A percentile compares a stretch with the other conserved stretches of the same genome.
Conservation (phyloP, 2,329 filamentous ascomycete genomes). For the Anisogramma anomala region DNA sequence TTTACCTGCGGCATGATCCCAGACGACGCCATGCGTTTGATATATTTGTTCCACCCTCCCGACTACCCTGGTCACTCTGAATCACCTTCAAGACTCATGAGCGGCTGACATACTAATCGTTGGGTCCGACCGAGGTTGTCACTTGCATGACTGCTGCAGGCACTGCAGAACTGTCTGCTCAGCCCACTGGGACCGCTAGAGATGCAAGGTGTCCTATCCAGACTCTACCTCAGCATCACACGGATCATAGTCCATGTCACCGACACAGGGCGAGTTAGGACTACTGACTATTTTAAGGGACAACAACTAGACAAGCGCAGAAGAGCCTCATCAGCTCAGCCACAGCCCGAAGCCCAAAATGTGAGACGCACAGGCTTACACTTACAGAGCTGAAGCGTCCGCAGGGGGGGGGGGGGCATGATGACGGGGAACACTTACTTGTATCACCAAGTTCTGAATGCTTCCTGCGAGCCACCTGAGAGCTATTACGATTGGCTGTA, state of each 20-base stretch:
- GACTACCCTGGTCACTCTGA: conserved; percentile 10
- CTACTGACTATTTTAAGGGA: conserved; percentile 8
- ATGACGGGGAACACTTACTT: not conserved
- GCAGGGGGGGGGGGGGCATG: conserved; percentile 1
- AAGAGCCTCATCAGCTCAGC: conserved; percentile 3
- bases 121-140: too few relatives aligned
- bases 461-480: not conserved
- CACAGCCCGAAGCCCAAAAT: conserved; percentile 3
- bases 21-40: conserved; percentile 9
- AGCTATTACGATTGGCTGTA: conserved; percentile 10
- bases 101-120: conserved; percentile 4
- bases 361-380: conserved; percentile 7
- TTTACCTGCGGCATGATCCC: conserved; percentile 5
- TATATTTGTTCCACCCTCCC: conserved; percentile 10
- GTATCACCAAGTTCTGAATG: conserved; percentile 5
- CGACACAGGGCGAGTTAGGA: conserved; percentile 3
- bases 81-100: conserved; percentile 7
- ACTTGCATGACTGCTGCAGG: conserved; percentile 12
- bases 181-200: conserved; percentile 11
- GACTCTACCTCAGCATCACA: not conserved
- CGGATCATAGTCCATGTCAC: not conserved
- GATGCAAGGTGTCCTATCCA: conserved; percentile 3
- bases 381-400: conserved; percentile 4
- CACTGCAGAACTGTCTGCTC: conserved; percentile 11
- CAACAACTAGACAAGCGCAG: not conserved